Base-by-base conservation (phyloP, 2,329 filamentous ascomycete species). In the Zelopaecilomyces penicillatus region DNA sequence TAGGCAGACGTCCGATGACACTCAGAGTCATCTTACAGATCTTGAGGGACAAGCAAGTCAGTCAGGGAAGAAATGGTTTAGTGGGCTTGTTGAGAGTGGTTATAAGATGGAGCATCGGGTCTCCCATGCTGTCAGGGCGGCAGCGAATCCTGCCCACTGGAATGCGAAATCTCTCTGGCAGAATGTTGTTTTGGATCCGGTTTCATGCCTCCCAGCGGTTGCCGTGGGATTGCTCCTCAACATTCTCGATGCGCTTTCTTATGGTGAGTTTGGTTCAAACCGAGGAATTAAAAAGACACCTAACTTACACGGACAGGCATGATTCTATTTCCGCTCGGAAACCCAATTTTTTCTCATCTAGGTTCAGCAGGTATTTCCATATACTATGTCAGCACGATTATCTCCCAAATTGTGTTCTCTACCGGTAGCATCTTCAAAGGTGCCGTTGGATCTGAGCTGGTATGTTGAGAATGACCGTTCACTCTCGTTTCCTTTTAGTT, bases 321-420 rank as follows among this genome's bases (percentile, higher is more conserved):
- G 85, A 95, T 96, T 57, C 68, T 98, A 9, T 98, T 98, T 53
- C 93, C 93, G 0, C 74, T 98, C 1, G 90, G 91, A 5, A 85
- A 87, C 50, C 80, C 87, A 6, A 76, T 95, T 19, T 98, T 98
- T 62, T 79, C 84, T 29, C 77, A 84, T 50, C 78, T 97, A 5
- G 93, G 91, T 2, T 83, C 91, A 1, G 91, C 95, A 45, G 93
- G 93, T 27, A 95, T 98, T 45, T 95, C 93, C 1, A 96, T 98
- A 66, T 98, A 97, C 68, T 98, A 97, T 63, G 87, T 98, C 54
- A 96, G 90, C 73, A 96, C 90, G 46, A 95, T 98, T 51, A 78
- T 97, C 35, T 86, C 93, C 0, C 93, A 98, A 61, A 65, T 98
- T 42, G 85, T 88, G 11, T 97, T 91, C 61, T 96, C 91, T 0